Evolutionary conservation across 768 basidiomycete genomes (phyloP), one percentile per base, ranked within the genome.

Genomic region (Panellus pusillus): DNA sequence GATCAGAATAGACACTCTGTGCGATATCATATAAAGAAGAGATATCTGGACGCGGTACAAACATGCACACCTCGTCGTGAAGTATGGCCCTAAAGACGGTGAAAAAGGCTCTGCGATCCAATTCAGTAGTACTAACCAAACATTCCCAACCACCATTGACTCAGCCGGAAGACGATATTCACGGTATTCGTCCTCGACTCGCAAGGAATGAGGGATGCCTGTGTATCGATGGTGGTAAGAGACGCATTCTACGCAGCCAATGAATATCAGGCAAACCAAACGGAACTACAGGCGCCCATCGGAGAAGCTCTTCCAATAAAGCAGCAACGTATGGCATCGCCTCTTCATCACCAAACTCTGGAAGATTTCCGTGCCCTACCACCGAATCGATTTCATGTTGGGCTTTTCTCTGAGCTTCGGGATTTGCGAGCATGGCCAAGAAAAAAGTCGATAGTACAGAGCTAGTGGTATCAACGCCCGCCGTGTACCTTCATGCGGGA

Each of bases 381-480:
- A 72, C 68, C 7, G 57, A 27, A 41, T 76, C 76, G 9, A 78
- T 55, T 51, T 77, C 75, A 0, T 58, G 66, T 53, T 74, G 74
- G 8, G 69, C 71, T 15, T 63, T 64, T 31, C 57, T 57, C 47
- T 73, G 73, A 7, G 71, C 62, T 2, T 70, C 67, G 1, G 72
- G 75, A 46, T 72, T 57, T 11, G 67, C 57, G 4, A 67, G 57
- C 71, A 76, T 72, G 12, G 70, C 70, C 9, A 73, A 60, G 37
- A 73, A 53, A 46, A 76, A 73, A 2, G 65, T 65, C 14, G 62
- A 60, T 2, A 74, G 54, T 0, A 65, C 66, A 12, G 69, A 68
- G 5, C 68, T 66, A 3, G 71, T 72, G 62, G 70, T 71, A 48
- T 75, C 72, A n/a, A 64, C 63, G 12, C 68, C 69, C 14, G 65